Conservation (phyloP, 2,329 filamentous ascomycete genomes). For the Madurella mycetomatis region DNA sequence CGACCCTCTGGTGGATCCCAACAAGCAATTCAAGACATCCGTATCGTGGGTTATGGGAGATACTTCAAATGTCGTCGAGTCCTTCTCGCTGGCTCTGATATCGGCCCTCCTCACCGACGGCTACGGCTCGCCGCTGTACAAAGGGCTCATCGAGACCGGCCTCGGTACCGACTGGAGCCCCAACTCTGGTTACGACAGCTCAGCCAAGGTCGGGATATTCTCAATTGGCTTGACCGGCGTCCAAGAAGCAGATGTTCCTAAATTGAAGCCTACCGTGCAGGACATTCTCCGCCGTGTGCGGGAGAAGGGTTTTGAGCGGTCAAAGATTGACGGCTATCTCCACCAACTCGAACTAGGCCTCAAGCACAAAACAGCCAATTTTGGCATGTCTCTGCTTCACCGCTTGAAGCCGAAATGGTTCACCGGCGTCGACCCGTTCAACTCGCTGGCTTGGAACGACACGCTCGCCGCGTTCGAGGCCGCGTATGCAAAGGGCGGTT, state of each 20-base stretch:
- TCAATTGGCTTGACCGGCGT: conserved; percentile 91
- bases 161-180: conserved; percentile 91
- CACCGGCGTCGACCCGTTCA: conserved; percentile 88
- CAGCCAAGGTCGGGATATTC: conserved; percentile 73
- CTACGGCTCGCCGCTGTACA: conserved; percentile 91
- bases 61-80: conserved; percentile 76
- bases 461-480: conserved; percentile 78
- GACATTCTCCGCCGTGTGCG: conserved; percentile 66
- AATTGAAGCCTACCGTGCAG: conserved; percentile 69
- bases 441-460: conserved; percentile 86
- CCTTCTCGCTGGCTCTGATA: conserved; percentile 78
- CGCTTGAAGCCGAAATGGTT: conserved; percentile 91
- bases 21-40: conserved; percentile 90
- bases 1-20: conserved; percentile 78
- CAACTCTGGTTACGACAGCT: conserved; percentile 86
- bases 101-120: conserved; percentile 85
- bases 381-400: conserved; percentile 87
- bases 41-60: conserved; percentile 89
- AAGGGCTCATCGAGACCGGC: conserved; percentile 80
- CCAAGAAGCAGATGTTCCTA: conserved; percentile 69
- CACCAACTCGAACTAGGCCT: conserved; percentile 90
- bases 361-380: conserved; percentile 95
- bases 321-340: conserved; percentile 88
- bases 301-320: conserved; percentile 75
- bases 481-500: conserved; percentile 68